A percentile compares a stretch with the other conserved stretches of the same genome.
phyloP scores from a whole-genome alignment of 2,329 filamentous ascomycete species.

The Trichoderma endophyticum region DNA sequence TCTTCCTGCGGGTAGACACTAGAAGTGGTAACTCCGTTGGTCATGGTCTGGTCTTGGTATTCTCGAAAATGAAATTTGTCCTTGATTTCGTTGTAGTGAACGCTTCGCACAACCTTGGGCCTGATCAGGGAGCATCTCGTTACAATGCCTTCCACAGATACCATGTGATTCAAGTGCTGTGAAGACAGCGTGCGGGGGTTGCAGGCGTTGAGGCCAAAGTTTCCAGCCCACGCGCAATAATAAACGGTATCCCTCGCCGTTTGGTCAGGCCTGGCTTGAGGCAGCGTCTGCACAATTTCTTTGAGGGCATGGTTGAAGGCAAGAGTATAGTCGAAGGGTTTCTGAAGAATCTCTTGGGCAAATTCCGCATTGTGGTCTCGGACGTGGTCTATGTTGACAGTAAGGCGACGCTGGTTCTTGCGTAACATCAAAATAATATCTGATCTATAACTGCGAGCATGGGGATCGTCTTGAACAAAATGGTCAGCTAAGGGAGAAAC shows the following conservation, averaged over 20 bases:
- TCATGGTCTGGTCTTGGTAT: constrained; percentile 97
- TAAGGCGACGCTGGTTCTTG: constrained; percentile 61
- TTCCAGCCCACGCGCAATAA: constrained; percentile 96
- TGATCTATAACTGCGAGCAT: constrained; percentile 73
- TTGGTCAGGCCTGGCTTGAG: constrained; percentile 72
- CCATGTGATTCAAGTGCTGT: constrained; percentile 89
- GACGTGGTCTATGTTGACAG: constrained; percentile 85
- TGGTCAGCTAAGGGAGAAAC: constrained; percentile 4
- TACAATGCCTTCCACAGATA: constrained; percentile 95
- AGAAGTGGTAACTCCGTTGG: constrained; percentile 79
- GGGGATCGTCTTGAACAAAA: constrained; percentile 44
- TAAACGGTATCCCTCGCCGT: constrained; percentile 77
- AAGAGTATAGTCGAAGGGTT: constrained; percentile 82
- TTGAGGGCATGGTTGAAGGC: constrained; percentile 91
- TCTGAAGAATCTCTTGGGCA: constrained; percentile 71
- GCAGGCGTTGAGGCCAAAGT: constrained; percentile 91
- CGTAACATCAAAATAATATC: constrained; percentile 80
- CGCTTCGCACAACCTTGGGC: constrained; percentile 96
- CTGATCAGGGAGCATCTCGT: constrained; percentile 93
- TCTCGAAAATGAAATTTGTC: constrained; percentile 84
- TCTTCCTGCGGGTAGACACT: constrained; percentile 95
- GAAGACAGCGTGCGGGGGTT: constrained; percentile 92
- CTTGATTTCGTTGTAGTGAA: constrained; percentile 89
- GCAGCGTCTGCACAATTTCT: constrained; percentile 77
- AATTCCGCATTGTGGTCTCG: constrained; percentile 82